Evolutionary conservation across 2,329 filamentous ascomycete species (phyloP), one percentile per base, ranked within the genome.

Genomic region (Atkinsonella texensis): DNA sequence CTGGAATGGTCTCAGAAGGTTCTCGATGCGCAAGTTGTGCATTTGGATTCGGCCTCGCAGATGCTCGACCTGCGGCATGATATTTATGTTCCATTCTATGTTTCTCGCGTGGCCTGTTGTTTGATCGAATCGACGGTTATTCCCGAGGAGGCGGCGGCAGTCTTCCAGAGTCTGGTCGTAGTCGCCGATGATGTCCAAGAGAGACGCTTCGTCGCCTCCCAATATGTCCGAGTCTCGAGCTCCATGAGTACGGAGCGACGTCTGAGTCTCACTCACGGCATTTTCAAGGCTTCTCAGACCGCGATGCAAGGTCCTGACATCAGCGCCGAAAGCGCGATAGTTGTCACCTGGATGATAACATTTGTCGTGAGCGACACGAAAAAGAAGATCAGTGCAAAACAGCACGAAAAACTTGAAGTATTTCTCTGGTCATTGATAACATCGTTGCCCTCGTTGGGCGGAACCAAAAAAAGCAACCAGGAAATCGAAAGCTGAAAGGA

Each of bases 121-220:
- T 9, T 50, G 20, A 11, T 51, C 50, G 49, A 59, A 63, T 12
- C 55, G 56, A 20, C 49, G 50, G 43, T 63, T 63, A 2, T 53
- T 52, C 8, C 46, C 46, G 20, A 63, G 51, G 11, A 63, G 50
- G 5, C 52, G 23, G 40, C 39, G 38, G 43, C 62, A 63, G 33
- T 63, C 61, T 9, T 46, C 17, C 15, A 63, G 51, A 0, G 61
- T 63, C 4, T 46, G 39, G n/a, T 55, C 18, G 40, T 58, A 63
- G 52, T 63, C 58, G 20, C 62, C 62, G 38, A 63, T 54, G 39
- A 63, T 63, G 13, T 63, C 56, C 9, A 46, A 18, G 3, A 63
- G 52, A 1, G 57, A 56, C 5, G 46, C 39, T 9, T 39, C 46
- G 42, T 62, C 58, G 52, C 56, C 60, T 32, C 58, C 51, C 28